Evolutionary conservation across 176 grass and related monocot species (phyloP), one percentile per base, ranked within the genome.

Genomic region (Phyllostachys edulis): DNA sequence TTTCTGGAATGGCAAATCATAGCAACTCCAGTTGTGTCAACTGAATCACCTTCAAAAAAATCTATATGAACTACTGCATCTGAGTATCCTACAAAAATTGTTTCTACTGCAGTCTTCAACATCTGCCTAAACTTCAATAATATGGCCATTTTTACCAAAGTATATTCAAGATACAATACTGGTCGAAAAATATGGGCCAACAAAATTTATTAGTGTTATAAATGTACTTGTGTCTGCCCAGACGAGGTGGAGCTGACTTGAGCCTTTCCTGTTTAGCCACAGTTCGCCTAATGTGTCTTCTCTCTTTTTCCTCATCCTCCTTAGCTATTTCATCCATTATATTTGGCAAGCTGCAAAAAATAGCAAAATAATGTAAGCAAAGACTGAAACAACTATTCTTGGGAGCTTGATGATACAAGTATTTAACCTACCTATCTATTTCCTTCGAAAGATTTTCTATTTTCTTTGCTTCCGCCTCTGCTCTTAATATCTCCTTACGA

Each of bases 311-410:
- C 86, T 94, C 74, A 36, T 99, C 93, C 77, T 99, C 96, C 83
- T 94, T 96, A 39, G 88, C 91, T 89, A 99, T 99, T 76, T 99
- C 91, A 9, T 84, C 82, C 59, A 99, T 78, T 87, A 99, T 92
- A 83, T 90, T 85, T 64, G 96, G 85, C 84, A 99, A 87, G 81
- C 93, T 99, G 86, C 75, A 76, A 54, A 76, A 67, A 36, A 21
- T 7, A 40, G 37, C 27, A 85, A 9, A 85, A 78, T 41, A 76
- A 38, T 29, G 49, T 65, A 39, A 78, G 9, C 49, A 46, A 34
- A 20, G 7, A 62, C 23, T 41, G 77, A 72, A 51, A 60, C 5
- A 29, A 1, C 0, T 15, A 39, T 49, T 80, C 36, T 42, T 59
- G 15, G 4, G 67, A 74, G 11, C 37, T 74, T 16, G 32, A 55